Base-by-base conservation (phyloP, 768 basidiomycete species). In the Holtermannia corniformis region DNA sequence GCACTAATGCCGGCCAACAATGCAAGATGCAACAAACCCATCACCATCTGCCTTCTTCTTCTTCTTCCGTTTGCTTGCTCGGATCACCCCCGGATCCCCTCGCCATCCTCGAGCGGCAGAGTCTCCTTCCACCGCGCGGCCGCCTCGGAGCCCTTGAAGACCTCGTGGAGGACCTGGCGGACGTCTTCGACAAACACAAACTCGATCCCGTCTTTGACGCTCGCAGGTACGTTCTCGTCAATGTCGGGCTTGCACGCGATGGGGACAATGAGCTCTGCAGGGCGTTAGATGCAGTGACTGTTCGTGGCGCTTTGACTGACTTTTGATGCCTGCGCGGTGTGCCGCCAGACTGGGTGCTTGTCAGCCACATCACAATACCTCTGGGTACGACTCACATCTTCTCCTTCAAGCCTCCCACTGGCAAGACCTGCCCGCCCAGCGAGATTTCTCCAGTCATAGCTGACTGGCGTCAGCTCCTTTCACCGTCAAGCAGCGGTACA, bases 391-490 rank as follows among this genome's bases (percentile, higher is more conserved):
- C 63, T 56, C 49, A 62, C 57, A 70, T 70, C 58, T 73, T 73
- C 65, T 76, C 75, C 76, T 95, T 96, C 58, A 97, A 74, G 0
- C 93, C 93, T 5, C 93, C 93, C 10, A 99, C 93, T 2, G 93
- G 89, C 1, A 95, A 78, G 7, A 99, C 93, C 72, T 95, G 90
- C 0, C 95, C 95, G 0, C 91, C 85, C 14, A 99, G 82, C 1
- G 92, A 90, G 52, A 99, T 90, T 73, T 99, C 95, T 14, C 95
- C 95, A 0, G 95, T 97, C 90, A 97, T 92, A 4, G 95, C 91
- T 90, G 28, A n/a, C 23, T 27, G n/a, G n/a, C n/a, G 47, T 47
- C 5, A 4, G 43, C 4, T 40, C n/a, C 27, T 2, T n/a, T 45
- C 13, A 32, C 20, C 28, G 13, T 11, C 13, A 20, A 44, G 7